phyloP scores from a whole-genome alignment of 2,329 filamentous ascomycete species.

The Truncatella angustata region DNA sequence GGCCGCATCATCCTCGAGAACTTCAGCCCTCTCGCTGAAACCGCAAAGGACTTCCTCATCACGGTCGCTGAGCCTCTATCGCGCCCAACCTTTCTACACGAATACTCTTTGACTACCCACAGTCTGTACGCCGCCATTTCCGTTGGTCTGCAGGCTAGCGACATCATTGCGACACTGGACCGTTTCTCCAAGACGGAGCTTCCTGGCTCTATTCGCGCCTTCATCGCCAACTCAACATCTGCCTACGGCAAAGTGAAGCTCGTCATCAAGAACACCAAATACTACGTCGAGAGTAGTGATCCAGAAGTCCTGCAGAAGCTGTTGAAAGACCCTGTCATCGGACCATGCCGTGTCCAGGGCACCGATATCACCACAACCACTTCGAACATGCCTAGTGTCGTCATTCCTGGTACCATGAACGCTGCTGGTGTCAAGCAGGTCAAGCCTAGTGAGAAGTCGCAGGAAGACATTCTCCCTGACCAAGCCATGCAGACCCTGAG shows the following conservation, averaged over 20 bases:
- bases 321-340: constrained; percentile 81
- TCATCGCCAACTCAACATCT: constrained; percentile 76
- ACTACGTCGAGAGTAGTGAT: constrained; percentile 90
- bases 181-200: constrained; percentile 85
- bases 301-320: constrained; percentile 81
- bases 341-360: constrained; percentile 72
- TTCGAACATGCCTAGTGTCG: constrained; percentile 80
- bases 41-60: constrained; percentile 91
- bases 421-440: constrained; percentile 80
- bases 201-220: constrained; percentile 75
- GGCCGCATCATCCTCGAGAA: constrained; percentile 91
- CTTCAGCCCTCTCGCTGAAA: constrained; percentile 81
- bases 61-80: constrained; percentile 94
- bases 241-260: constrained; percentile 96
- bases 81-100: constrained; percentile 85
- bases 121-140: constrained; percentile 95
- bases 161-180: constrained; percentile 88
- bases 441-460: constrained; percentile 42
- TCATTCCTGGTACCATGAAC: constrained; percentile 93
- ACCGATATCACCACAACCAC: constrained; percentile 73
- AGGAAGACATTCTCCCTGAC: constrained; percentile 42
- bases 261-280: constrained; percentile 90
- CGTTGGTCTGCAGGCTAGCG: constrained; percentile 82
- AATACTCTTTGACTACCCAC: constrained; percentile 88
- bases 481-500: constrained; percentile 68